phyloP scores from a whole-genome alignment of 1,284 basidiomycete genomes.

The Fistulina hepatica region DNA sequence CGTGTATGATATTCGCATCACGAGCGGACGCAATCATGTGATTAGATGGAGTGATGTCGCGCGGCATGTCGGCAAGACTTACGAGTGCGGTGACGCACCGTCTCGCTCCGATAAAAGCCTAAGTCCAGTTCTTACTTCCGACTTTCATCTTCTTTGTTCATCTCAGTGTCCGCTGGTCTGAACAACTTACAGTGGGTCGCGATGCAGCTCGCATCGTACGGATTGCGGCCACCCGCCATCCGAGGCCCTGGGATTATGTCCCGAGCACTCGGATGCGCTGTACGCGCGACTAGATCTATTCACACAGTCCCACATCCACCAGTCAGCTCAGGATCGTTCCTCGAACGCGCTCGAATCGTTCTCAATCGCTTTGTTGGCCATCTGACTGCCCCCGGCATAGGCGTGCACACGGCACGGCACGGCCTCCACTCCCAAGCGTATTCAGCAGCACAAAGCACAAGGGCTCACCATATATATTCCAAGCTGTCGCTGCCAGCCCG shows the following conservation, averaged over 20 bases:
- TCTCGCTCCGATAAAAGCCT: too few species aligned
- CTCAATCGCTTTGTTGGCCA: constrained; percentile 45
- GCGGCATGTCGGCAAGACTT: too few species aligned
- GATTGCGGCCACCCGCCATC: constrained; percentile 30
- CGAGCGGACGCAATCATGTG: too few species aligned
- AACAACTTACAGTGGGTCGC: too few species aligned
- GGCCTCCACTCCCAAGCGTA: constrained; percentile 25
- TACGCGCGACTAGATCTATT: constrained; percentile 27
- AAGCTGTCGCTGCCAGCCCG: constrained; percentile 29
- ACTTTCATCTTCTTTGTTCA: too few species aligned
- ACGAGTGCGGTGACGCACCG: too few species aligned
- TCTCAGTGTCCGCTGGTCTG: too few species aligned
- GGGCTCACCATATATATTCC: constrained; percentile 34
- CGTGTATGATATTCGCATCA: too few species aligned
- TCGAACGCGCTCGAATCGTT: constrained; percentile 42
- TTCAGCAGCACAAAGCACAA: constrained; percentile 26
- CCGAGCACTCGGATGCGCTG: constrained; percentile 6
- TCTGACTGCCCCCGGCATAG: constrained; percentile 44
- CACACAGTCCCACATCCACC: constrained; percentile 26
- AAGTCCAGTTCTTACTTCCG: too few species aligned
- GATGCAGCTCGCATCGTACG: constrained; percentile 50
- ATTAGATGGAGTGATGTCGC: too few species aligned
- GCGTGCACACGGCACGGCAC: constrained; percentile 27
- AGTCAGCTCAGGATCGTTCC: constrained; percentile 34
- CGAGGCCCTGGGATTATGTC: constrained; percentile 16